Percentiles rank a stretch among this genome's conserved stretches.
Evolutionary conservation across 169 alveolate genomes (phyloP).

Genomic region (Besnoitia besnoiti): DNA sequence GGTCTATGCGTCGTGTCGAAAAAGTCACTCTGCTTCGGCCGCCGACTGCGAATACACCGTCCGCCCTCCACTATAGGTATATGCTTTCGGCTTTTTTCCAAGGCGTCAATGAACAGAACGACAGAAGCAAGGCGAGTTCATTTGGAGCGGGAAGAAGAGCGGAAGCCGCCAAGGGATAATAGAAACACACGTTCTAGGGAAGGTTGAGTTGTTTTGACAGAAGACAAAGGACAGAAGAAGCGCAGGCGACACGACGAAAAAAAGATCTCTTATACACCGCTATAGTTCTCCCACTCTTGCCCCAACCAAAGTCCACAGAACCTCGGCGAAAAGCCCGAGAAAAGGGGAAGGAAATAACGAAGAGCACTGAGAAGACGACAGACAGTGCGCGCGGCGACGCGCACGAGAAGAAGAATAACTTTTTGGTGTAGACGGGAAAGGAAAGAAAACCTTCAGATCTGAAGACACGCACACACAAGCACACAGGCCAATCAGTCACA

Average conservation of each 20-base stretch:
- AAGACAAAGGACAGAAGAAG: background rate
- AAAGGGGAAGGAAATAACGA: background rate
- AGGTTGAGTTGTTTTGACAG: too few relatives aligned
- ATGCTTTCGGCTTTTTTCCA: too few relatives aligned
- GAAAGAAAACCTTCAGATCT: background rate
- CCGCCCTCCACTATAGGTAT: too few relatives aligned
- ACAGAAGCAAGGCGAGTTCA: too few relatives aligned
- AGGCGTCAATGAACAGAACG: too few relatives aligned
- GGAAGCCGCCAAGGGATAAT: too few relatives aligned
- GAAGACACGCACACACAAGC: constrained; percentile 20
- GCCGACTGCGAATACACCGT: too few relatives aligned
- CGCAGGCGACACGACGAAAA: background rate
- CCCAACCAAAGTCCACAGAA: background rate
- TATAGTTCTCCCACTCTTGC: background rate
- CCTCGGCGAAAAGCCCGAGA: background rate
- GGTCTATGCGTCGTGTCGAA: too few relatives aligned
- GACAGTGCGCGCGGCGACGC: background rate
- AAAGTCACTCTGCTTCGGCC: too few relatives aligned
- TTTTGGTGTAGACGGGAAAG: background rate
- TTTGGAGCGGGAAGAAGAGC: too few relatives aligned
- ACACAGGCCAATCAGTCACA: too few relatives aligned
- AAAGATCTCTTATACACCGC: background rate
- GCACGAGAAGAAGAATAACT: background rate
- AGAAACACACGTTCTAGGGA: too few relatives aligned
- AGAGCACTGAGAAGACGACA: background rate